phyloP scores from a whole-genome alignment of 202 grass and related monocot genomes.

The Dendrocalamus latiflorus region DNA sequence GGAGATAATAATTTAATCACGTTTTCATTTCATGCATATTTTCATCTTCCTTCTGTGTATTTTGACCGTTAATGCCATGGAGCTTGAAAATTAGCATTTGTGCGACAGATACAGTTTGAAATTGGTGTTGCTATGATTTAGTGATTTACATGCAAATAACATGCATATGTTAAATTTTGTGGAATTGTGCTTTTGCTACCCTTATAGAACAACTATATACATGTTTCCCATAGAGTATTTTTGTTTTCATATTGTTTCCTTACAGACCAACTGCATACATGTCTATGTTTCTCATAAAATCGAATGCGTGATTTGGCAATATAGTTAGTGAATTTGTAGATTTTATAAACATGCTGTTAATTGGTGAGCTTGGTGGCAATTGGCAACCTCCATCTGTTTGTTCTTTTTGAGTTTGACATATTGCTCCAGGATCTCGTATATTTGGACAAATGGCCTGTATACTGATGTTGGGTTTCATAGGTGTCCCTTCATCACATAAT shows the following conservation, averaged over 20 bases:
- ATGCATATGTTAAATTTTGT: background rate
- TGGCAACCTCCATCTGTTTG: too few relatives aligned
- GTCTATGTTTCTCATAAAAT: too few relatives aligned
- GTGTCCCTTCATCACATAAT: background rate
- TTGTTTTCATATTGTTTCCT: background rate
- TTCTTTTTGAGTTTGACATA: too few relatives aligned
- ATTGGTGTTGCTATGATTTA: background rate
- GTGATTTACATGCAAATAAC: background rate
- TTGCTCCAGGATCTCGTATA: too few relatives aligned
- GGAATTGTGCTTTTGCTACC: background rate
- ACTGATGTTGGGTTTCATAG: background rate
- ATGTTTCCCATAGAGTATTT: background rate
- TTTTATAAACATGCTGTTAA: too few relatives aligned
- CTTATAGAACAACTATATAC: background rate
- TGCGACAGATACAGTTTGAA: background rate
- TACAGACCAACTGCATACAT: too few relatives aligned
- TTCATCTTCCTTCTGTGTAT: background rate
- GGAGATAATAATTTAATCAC: conserved; percentile 16
- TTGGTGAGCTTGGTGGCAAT: too few relatives aligned
- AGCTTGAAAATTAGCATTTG: background rate
- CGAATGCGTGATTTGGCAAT: too few relatives aligned
- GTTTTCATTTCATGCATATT: conserved; percentile 9
- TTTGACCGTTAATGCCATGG: background rate
- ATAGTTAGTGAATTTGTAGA: too few relatives aligned
- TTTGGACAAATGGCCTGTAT: background rate